phyloP scores from a whole-genome alignment of 345 rosid genomes.

The Bruguiera gymnorhiza region DNA sequence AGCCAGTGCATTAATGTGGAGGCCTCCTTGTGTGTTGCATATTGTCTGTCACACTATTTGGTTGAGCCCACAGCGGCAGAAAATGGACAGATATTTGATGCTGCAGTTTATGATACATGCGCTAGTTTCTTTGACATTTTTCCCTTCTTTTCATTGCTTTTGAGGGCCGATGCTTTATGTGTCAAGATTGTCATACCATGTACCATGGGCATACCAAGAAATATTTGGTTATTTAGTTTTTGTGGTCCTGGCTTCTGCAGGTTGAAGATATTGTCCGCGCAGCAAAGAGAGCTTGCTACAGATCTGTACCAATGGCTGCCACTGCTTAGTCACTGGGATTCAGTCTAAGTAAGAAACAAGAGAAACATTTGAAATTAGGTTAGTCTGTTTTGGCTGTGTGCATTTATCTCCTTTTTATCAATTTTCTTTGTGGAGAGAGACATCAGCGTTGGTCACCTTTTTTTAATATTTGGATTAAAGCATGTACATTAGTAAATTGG shows the following conservation, averaged over 20 bases:
- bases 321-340: slow-evolving; percentile 11
- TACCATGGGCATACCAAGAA: too few relatives aligned
- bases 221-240: slow-evolving; percentile 13
- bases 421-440: too few relatives aligned
- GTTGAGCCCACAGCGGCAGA: too few relatives aligned
- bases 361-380: slow-evolving; percentile 6
- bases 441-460: not conserved
- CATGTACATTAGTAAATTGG: too few relatives aligned
- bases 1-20: not conserved
- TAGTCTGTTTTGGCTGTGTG: slow-evolving; percentile 1
- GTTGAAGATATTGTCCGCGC: slow-evolving; percentile 63
- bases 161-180: slow-evolving; percentile 55
- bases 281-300: slow-evolving; percentile 60
- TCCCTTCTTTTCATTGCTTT: not conserved
- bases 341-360: not conserved
- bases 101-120: not conserved
- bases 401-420: not conserved
- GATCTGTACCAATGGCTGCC: slow-evolving; percentile 31
- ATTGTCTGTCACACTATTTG: too few relatives aligned
- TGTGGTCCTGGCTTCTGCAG: slow-evolving; percentile 26
- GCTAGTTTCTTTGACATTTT: too few relatives aligned
- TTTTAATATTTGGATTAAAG: not conserved
- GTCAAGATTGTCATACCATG: not conserved
- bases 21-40: too few relatives aligned
- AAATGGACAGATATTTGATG: not conserved